phyloP scores from a whole-genome alignment of 1,284 basidiomycete genomes.

The Paramarasmius palmivorus region DNA sequence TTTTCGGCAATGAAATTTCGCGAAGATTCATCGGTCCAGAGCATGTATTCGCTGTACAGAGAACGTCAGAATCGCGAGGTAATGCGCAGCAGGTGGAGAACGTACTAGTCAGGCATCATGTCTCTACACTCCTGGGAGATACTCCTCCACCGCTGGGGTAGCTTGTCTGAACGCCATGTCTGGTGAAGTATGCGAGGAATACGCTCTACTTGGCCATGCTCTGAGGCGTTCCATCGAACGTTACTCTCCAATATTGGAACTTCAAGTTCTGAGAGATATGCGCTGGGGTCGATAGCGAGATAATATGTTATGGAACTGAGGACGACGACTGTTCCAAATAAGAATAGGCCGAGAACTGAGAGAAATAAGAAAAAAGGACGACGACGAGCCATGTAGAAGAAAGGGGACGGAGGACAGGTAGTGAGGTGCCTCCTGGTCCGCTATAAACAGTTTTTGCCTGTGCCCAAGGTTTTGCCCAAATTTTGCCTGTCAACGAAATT shows the following conservation, averaged over 20 bases:
- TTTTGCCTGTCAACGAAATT: not conserved
- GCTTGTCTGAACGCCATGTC: slow-evolving; percentile 93
- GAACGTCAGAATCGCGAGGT: slow-evolving; percentile 17
- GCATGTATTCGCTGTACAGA: slow-evolving; percentile 80
- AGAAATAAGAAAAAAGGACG: slow-evolving; percentile 66
- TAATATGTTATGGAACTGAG: slow-evolving; percentile 91
- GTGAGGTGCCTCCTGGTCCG: not conserved
- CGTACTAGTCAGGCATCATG: slow-evolving; percentile 95
- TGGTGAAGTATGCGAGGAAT: slow-evolving; percentile 96
- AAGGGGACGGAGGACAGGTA: slow-evolving; percentile 19
- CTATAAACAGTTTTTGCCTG: not conserved
- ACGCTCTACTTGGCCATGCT: slow-evolving; percentile 63
- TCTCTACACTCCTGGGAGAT: slow-evolving; percentile 81
- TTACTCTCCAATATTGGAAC: slow-evolving; percentile 59
- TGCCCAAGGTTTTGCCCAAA: not conserved
- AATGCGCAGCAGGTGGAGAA: slow-evolving; percentile 24
- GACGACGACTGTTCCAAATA: slow-evolving; percentile 89
- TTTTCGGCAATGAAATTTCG: slow-evolving; percentile 87
- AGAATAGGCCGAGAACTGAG: slow-evolving; percentile 79
- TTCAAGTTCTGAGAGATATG: slow-evolving; percentile 81
- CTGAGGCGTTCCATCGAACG: slow-evolving; percentile 59
- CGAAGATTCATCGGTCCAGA: slow-evolving; percentile 94
- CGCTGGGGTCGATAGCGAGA: slow-evolving; percentile 78
- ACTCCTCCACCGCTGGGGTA: slow-evolving; percentile 83
- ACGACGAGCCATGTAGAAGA: slow-evolving; percentile 46